Evolutionary conservation across 2,329 filamentous ascomycete species (phyloP).

Genomic region (Cercospora janseana): DNA sequence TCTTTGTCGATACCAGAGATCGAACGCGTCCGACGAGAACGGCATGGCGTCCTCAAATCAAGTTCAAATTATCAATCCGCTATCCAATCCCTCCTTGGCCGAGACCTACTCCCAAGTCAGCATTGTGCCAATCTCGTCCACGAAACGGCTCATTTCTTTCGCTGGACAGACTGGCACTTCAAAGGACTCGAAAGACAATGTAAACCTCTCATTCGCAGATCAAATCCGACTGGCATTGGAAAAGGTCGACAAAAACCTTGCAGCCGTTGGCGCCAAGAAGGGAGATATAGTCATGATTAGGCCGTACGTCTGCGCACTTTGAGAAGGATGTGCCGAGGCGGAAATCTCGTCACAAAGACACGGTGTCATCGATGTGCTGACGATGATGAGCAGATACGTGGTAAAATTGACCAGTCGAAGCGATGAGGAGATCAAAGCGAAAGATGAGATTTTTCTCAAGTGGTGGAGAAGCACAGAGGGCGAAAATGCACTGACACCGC

Average conservation of each 20-base stretch:
- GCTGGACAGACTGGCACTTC: slow-evolving; percentile 25
- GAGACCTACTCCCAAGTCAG: slow-evolving; percentile 24
- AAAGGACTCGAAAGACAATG: neutral
- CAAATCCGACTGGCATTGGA: slow-evolving; percentile 21
- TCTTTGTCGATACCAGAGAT: too few relatives aligned
- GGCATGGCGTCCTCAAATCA: neutral
- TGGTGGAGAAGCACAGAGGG: slow-evolving; percentile 26
- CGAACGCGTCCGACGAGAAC: too few relatives aligned
- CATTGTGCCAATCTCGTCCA: slow-evolving; percentile 21
- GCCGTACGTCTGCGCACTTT: too few relatives aligned
- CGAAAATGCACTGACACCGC: slow-evolving; percentile 12
- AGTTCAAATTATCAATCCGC: slow-evolving; percentile 23
- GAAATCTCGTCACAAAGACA: too few relatives aligned
- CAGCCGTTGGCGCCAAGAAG: slow-evolving; percentile 20
- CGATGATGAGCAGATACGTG: slow-evolving; percentile 17
- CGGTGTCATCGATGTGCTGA: too few relatives aligned
- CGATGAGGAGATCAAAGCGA: slow-evolving; percentile 15
- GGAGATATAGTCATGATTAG: slow-evolving; percentile 25
- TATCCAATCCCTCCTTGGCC: slow-evolving; percentile 14
- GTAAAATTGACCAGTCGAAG: slow-evolving; percentile 17
- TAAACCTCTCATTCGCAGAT: slow-evolving; percentile 14
- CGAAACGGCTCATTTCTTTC: slow-evolving; percentile 24
- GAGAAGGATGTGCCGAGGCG: too few relatives aligned
- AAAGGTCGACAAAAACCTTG: slow-evolving; percentile 23
- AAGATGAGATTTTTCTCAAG: slow-evolving; percentile 14